These are phyloP conservation scores for Ophiostoma fasciatum DNA, from an alignment of 2,329 filamentous ascomycete species.

Conservation along the genomic window DNA sequence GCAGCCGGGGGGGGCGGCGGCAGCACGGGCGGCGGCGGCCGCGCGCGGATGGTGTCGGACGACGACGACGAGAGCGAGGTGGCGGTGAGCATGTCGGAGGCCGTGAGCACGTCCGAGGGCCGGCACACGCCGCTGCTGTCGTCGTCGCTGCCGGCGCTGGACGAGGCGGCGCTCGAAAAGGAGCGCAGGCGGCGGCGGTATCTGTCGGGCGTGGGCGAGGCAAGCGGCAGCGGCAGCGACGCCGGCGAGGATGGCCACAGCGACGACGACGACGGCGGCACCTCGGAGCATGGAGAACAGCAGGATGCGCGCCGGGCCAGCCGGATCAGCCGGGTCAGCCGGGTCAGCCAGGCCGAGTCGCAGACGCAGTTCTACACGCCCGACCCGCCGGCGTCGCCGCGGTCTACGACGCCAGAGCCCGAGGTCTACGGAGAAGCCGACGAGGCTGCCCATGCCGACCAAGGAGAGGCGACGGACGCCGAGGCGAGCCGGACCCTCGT, in stretches of 20 bases:
- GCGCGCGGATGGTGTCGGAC: constrained; percentile 21
- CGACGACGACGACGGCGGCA: constrained; percentile 13
- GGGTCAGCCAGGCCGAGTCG: too few relatives aligned
- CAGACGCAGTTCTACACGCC: constrained; percentile 27
- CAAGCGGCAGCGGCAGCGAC: neutral
- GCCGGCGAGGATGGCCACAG: constrained; percentile 14
- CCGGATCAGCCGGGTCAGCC: too few relatives aligned
- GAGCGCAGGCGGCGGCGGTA: constrained; percentile 11
- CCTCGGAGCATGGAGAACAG: too few relatives aligned
- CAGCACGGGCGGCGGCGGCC: too few relatives aligned
- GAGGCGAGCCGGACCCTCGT: too few relatives aligned
- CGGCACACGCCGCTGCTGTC: constrained; percentile 40
- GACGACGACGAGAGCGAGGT: constrained; percentile 47
- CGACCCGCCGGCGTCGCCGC: too few relatives aligned
- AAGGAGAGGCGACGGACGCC: too few relatives aligned
- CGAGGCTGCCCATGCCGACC: too few relatives aligned
- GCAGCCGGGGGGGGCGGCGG: too few relatives aligned
- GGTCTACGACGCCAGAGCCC: too few relatives aligned
- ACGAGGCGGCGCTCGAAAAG: constrained; percentile 19
- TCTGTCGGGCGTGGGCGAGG: constrained; percentile 6
- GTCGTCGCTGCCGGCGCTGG: constrained; percentile 34
- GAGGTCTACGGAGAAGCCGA: too few relatives aligned
- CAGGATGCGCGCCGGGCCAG: too few relatives aligned
- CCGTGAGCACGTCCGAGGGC: constrained; percentile 47
- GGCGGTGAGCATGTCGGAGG: constrained; percentile 45